These are phyloP conservation scores for Hemileia vastatrix DNA, from an alignment of 1,284 basidiomycete genomes.

Conservation along the genomic window DNA sequence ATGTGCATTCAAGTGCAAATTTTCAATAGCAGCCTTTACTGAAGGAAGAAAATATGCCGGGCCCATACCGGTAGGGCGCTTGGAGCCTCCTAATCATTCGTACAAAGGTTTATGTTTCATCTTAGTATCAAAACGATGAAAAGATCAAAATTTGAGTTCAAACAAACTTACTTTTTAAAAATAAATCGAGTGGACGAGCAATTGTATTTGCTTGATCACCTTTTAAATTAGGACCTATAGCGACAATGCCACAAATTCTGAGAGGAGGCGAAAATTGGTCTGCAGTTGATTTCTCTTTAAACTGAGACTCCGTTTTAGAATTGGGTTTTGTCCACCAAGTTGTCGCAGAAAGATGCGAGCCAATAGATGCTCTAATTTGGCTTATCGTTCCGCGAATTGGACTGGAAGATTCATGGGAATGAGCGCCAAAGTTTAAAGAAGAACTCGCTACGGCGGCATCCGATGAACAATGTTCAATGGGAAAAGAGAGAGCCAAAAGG, in stretches of 20 bases:
- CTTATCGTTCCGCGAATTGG: neutral
- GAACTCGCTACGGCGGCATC: no score
- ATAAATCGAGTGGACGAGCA: neutral
- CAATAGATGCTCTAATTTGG: slow-evolving; percentile 2
- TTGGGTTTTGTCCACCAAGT: slow-evolving; percentile 1
- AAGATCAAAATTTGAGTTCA: neutral
- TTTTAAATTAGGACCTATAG: slow-evolving; percentile 6
- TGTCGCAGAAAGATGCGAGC: neutral
- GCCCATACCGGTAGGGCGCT: neutral
- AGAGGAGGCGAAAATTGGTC: neutral
- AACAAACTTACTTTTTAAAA: neutral
- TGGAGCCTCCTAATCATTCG: neutral
- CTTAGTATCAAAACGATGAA: neutral
- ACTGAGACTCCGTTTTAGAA: neutral
- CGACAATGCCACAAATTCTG: slow-evolving; percentile 5
- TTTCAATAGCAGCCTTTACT: slow-evolving; percentile 6
- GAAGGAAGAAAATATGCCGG: slow-evolving; percentile 4
- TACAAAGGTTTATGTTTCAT: no score
- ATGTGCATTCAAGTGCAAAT: slow-evolving; percentile 3
- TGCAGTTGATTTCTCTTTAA: neutral
- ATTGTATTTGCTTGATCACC: neutral
- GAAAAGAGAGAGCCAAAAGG: slow-evolving; percentile 8
- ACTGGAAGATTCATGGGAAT: slow-evolving; percentile 4
- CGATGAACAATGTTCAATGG: slow-evolving; percentile 9
- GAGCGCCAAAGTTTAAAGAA: no score